Percentiles rank a stretch among this genome's conserved stretches.
phyloP scores from a whole-genome alignment of 495 filamentous ascomycete genomes.

The Polyplosphaeria fusca region DNA sequence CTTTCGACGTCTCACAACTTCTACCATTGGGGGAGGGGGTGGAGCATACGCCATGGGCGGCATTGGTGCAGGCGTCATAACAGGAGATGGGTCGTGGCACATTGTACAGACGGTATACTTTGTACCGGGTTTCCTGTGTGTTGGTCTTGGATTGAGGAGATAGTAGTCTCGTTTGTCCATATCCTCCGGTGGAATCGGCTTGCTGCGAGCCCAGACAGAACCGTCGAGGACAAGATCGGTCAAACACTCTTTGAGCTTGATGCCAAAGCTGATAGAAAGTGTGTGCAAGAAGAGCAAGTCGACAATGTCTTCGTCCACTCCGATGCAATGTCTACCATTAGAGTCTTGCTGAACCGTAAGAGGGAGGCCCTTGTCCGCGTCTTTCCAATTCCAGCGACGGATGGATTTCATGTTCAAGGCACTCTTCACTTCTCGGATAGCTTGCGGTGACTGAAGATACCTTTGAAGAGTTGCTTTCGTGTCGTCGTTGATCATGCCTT shows the following conservation, averaged over 20 bases:
- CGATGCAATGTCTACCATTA: slow-evolving; percentile 22
- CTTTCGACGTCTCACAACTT: not conserved
- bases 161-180: slow-evolving; percentile 24
- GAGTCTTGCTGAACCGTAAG: slow-evolving; percentile 18
- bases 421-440: slow-evolving; percentile 15
- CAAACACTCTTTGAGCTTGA: slow-evolving; percentile 4
- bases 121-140: not conserved
- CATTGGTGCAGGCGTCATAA: slow-evolving; percentile 14
- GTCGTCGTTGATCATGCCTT: slow-evolving; percentile 10
- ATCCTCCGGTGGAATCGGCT: not conserved
- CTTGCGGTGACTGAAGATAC: slow-evolving; percentile 19
- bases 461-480: slow-evolving; percentile 16
- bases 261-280: slow-evolving; percentile 11
- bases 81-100: slow-evolving; percentile 14
- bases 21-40: slow-evolving; percentile 4
- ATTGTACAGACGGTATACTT: slow-evolving; percentile 1
- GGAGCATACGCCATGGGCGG: not conserved
- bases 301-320: slow-evolving; percentile 20
- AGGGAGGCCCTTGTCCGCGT: slow-evolving; percentile 16
- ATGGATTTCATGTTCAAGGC: slow-evolving; percentile 16
- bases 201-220: slow-evolving; percentile 8
- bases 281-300: slow-evolving; percentile 25
- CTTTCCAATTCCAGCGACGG: slow-evolving; percentile 27
- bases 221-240: not conserved
- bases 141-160: not conserved